Evolutionary conservation across 176 grass and related monocot species (phyloP).

Genomic region (Carex parvula): DNA sequence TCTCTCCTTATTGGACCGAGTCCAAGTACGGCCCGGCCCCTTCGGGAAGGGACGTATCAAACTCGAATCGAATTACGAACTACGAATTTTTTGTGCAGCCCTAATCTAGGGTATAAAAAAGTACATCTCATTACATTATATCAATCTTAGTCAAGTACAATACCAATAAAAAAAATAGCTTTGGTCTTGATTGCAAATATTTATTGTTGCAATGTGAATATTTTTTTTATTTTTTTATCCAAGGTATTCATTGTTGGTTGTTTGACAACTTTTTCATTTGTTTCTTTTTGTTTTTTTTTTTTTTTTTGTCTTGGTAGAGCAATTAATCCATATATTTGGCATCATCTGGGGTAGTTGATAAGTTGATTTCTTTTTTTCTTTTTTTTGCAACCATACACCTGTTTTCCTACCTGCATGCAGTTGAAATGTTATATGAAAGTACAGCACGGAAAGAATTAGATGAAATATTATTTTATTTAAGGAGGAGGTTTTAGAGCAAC

Average conservation of each 20-base stretch:
- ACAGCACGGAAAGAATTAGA: not conserved
- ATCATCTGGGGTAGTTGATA: not conserved
- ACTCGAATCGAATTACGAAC: too few species aligned
- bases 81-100: too few species aligned
- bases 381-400: not conserved
- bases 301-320: not conserved
- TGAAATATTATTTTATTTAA: not conserved
- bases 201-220: not conserved
- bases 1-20: too few species aligned
- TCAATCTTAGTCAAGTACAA: not conserved
- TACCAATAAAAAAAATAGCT: constrained; percentile 4
- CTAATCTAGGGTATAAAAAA: not conserved
- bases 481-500: not conserved
- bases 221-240: not conserved
- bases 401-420: not conserved
- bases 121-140: constrained; percentile 1
- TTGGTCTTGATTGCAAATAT: not conserved
- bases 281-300: too few species aligned
- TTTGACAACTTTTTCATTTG: not conserved
- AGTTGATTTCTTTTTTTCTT: not conserved
- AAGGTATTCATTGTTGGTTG: not conserved
- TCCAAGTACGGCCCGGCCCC: too few species aligned
- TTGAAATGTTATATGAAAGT: not conserved
- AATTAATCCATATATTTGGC: constrained; percentile 2
- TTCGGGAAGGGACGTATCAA: too few species aligned